Percentiles rank a stretch among this genome's conserved stretches.
These are phyloP conservation scores for Saccharomycopsis hybrid DNA, from an alignment of 1,139 yeast genomes.

Conservation along the genomic window DNA sequence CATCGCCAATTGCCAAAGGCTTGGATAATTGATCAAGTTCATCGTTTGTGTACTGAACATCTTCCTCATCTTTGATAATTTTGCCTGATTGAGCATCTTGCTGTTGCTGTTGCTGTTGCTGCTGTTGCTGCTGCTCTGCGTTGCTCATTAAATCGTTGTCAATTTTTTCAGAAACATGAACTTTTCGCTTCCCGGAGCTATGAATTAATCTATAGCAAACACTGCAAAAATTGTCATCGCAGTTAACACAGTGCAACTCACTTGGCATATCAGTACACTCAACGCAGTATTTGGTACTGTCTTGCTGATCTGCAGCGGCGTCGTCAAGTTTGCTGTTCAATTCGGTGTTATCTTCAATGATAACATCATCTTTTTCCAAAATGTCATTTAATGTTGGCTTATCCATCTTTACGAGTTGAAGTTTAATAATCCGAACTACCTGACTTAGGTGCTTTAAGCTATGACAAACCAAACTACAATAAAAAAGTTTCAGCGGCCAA, in stretches of 20 bases:
- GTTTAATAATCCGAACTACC: too few species aligned
- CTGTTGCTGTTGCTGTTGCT: background rate
- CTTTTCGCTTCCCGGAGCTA: slow-evolving; percentile 52
- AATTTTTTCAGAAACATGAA: slow-evolving; percentile 30
- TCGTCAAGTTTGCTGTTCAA: slow-evolving; percentile 10
- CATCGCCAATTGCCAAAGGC: slow-evolving; percentile 2
- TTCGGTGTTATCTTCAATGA: slow-evolving; percentile 1
- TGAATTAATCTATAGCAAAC: slow-evolving; percentile 64
- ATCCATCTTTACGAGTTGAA: too few species aligned
- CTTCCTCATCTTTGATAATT: slow-evolving; percentile 14
- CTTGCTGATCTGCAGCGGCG: slow-evolving; percentile 22
- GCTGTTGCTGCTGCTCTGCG: background rate
- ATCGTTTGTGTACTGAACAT: slow-evolving; percentile 23
- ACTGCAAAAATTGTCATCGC: slow-evolving; percentile 59
- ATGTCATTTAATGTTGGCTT: slow-evolving; percentile 19
- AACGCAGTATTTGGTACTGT: slow-evolving; percentile 40
- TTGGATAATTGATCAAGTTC: slow-evolving; percentile 21
- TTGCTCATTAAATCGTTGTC: slow-evolving; percentile 19
- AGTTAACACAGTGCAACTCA: slow-evolving; percentile 48
- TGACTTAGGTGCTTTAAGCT: too few species aligned
- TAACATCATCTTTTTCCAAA: slow-evolving; percentile 20
- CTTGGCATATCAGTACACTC: slow-evolving; percentile 69
- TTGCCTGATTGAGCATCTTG: too few species aligned
- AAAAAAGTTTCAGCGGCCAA: too few species aligned
- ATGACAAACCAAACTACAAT: too few species aligned